Base-by-base conservation (phyloP, 352 stramenopile species). In the Pythium phragmiticola region DNA sequence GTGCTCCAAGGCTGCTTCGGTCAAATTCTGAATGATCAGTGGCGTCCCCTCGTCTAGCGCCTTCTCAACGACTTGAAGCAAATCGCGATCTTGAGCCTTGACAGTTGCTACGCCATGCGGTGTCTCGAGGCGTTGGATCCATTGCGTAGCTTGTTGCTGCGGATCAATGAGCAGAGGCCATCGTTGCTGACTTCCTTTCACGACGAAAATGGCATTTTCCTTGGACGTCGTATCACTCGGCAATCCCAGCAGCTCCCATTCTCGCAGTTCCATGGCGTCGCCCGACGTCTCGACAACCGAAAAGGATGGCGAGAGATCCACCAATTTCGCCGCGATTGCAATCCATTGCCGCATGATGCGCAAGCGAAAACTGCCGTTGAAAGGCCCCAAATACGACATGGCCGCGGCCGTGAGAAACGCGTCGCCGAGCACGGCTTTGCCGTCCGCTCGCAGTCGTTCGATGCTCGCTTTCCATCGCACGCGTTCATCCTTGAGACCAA, bases 121-220 rank as follows among this genome's bases (percentile, higher is more conserved):
- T 2, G 67, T 48, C 60, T 98, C 93, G 45, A 97, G 74, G 4
- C 88, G 90, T 37, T 94, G 90, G 17, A 98, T 88, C 93, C 93
- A 98, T 41, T 90, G 80, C 43, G 87, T 96, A 2, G 90, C 93
- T 74, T 98, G 93, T 16, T 95, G 87, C 67, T 98, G 93, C 2
- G 94, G 93, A 61, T 98, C 94, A 61, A 98, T 98, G 71, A 98
- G 86, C 16, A 98, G 75, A 17, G 93, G 80, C 92, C 92, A 98
- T 12, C 90, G 82, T n/a, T 73, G 48, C n/a, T 88, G 86, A 21
- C 72, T 90, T n/a, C 73, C 71, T 34, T 88, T 81, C 52, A 92
- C 84, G 33, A 97, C 75, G 59, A 92, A 97, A 46, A 98, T 78
- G 0, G 76, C 94, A 57, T 98, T 98, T 50, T 98, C 90, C 1